Base-by-base conservation (phyloP, 1,284 basidiomycete genomes). In the Ganoderma lingzhi region DNA sequence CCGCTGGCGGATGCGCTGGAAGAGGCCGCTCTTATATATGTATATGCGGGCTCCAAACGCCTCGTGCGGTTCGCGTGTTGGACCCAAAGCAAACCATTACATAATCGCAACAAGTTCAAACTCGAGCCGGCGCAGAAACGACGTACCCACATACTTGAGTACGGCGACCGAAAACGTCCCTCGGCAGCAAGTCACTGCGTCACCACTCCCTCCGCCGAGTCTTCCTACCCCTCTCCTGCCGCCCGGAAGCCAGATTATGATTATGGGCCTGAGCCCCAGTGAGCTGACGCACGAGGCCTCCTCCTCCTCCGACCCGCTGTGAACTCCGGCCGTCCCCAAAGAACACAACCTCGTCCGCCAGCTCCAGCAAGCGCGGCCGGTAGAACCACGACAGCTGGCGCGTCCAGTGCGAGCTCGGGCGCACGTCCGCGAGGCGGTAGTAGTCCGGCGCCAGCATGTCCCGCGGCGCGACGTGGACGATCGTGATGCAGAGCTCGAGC, bases 351-450 rank as follows among this genome's bases (percentile, higher is more conserved):
- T 32, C 53, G 53, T 56, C 53, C 30, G 19, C 53, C 30, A 56
- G 6, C 9, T 15, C 30, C 30, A 32, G 30, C 2, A 56, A 56
- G 30, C 30, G 53, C 15, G 30, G 53, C 30, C 32, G 19, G 53
- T 56, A 56, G 30, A 56, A 35, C 53, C 53, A 32, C 30, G 53
- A 56, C 53, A 56, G 30, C 30, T 56, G 35, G 30, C 30, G 30
- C 6, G 53, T 3, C 53, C 53, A 56, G 6, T 56, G 28, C 53
- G 53, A 56, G 32, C 53, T 56, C 17, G 53, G 53, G 53, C 30
- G 53, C 5, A 56, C 30, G 53, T 56, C 53, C 23, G 15, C 17
- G 30, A 56, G 5, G 32, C 53, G 30, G 23, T 28, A 28, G 48
- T 51, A 51, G 23, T 23, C 23, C 23, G 23, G 48, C 23, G 48